phyloP scores from a whole-genome alignment of 495 filamentous ascomycete genomes.

The Aspergillus avenaceus region DNA sequence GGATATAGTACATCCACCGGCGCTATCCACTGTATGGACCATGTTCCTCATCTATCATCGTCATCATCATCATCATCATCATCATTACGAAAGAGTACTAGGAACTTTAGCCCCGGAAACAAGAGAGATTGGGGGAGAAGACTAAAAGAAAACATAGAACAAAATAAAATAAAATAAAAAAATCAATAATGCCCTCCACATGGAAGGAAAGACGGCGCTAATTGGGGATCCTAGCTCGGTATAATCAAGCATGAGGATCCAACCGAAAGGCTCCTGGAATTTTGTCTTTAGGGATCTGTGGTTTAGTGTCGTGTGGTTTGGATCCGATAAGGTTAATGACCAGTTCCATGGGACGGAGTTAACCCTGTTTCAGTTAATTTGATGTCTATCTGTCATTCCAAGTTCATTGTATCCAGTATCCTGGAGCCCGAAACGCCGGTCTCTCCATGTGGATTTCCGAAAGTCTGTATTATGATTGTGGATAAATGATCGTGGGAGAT shows the following conservation, averaged over 20 bases:
- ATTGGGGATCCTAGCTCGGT: slow-evolving; percentile 2
- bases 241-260: background rate
- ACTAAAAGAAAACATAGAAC: background rate
- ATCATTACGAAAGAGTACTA: background rate
- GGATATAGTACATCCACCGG: background rate
- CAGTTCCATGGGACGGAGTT: slow-evolving; percentile 11
- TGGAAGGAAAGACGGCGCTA: slow-evolving; percentile 6
- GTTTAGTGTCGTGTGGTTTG: background rate
- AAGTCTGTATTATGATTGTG: background rate
- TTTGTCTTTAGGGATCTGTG: background rate
- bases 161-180: background rate
- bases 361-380: background rate
- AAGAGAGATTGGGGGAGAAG: no score
- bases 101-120: background rate
- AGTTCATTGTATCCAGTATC: slow-evolving; percentile 3
- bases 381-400: slow-evolving; percentile 9
- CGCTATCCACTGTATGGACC: background rate
- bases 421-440: background rate
- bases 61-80: background rate
- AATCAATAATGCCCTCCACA: background rate
- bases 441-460: background rate
- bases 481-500: background rate
- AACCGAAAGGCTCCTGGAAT: background rate
- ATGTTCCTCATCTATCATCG: background rate
- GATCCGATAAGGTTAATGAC: slow-evolving; percentile 20